phyloP scores from a whole-genome alignment of 768 basidiomycete species.

The Kwoniella bestiolae region DNA sequence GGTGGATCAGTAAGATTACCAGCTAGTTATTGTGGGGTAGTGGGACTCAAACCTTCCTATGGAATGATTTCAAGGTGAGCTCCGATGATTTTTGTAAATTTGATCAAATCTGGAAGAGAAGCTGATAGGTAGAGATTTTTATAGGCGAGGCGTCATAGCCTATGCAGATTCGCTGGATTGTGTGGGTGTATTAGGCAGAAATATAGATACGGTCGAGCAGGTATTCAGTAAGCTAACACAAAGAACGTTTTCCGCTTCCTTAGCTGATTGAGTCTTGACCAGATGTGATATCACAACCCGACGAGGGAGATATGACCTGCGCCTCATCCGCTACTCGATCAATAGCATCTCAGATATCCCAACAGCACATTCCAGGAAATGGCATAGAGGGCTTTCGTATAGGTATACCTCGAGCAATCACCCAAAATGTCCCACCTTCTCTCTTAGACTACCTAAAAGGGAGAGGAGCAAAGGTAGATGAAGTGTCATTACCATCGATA shows the following conservation, averaged over 20 bases:
- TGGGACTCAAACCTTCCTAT: constrained; percentile 93
- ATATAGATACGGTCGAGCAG: constrained; percentile 62
- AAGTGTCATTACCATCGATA: constrained; percentile 74
- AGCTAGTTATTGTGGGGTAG: constrained; percentile 89
- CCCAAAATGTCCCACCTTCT: constrained; percentile 11
- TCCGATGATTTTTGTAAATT: constrained; percentile 32
- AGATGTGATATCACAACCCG: constrained; percentile 64
- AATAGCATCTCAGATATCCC: constrained; percentile 56
- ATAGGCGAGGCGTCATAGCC: constrained; percentile 84
- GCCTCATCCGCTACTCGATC: constrained; percentile 59
- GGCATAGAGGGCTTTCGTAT: constrained; percentile 21
- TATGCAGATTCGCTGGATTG: constrained; percentile 96
- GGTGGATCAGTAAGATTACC: constrained; percentile 93
- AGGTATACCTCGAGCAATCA: constrained; percentile 22
- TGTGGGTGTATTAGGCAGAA: constrained; percentile 76
- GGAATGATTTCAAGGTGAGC: constrained; percentile 80
- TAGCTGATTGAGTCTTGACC: constrained; percentile 28
- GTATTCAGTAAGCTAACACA: constrained; percentile 68
- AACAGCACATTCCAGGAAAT: constrained; percentile 57
- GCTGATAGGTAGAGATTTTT: not conserved
- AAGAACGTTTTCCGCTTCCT: not conserved
- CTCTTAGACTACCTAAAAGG: constrained; percentile 60
- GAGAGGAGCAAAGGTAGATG: constrained; percentile 69
- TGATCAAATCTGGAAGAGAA: not conserved
- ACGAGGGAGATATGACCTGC: constrained; percentile 76